These are phyloP conservation scores for Arthrocladium fulminans DNA, from an alignment of 2,329 filamentous ascomycete species.

Conservation along the genomic window DNA sequence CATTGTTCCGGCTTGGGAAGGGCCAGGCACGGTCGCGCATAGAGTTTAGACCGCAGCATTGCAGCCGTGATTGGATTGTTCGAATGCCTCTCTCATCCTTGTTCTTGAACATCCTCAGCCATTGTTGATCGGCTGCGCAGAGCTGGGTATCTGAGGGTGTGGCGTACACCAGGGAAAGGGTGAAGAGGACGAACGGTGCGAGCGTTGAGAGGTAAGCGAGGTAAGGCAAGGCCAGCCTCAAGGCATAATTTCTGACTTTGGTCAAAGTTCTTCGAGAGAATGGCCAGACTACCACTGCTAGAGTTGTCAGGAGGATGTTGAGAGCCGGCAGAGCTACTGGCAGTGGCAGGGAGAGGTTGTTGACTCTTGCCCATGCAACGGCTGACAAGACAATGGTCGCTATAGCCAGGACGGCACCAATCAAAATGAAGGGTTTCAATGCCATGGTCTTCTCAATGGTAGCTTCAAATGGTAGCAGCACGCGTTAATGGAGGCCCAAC, in stretches of 20 bases:
- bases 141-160: constrained; percentile 22
- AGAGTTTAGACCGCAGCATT: constrained; percentile 30
- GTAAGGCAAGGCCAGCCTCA: not conserved
- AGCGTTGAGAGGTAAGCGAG: constrained; percentile 19
- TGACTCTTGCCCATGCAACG: constrained; percentile 7
- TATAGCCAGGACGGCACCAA: not conserved
- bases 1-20: constrained; percentile 27
- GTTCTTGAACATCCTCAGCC: constrained; percentile 26
- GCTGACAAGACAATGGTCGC: not conserved
- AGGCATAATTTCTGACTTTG: not conserved
- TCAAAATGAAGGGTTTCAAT: not conserved
- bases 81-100: constrained; percentile 28
- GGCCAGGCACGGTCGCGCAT: constrained; percentile 32
- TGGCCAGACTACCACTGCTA: not conserved
- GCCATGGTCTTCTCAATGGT: too few relatives aligned
- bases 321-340: constrained; percentile 9
- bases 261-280: not conserved
- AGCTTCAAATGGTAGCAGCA: too few relatives aligned
- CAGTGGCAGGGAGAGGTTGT: constrained; percentile 10
- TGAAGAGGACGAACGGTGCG: constrained; percentile 25
- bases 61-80: constrained; percentile 27
- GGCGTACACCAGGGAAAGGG: constrained; percentile 26
- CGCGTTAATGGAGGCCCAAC: too few relatives aligned
- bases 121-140: constrained; percentile 27
- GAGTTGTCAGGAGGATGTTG: constrained; percentile 10